Conservation (phyloP, 495 filamentous ascomycete genomes). For the Penicillium taxi region DNA sequence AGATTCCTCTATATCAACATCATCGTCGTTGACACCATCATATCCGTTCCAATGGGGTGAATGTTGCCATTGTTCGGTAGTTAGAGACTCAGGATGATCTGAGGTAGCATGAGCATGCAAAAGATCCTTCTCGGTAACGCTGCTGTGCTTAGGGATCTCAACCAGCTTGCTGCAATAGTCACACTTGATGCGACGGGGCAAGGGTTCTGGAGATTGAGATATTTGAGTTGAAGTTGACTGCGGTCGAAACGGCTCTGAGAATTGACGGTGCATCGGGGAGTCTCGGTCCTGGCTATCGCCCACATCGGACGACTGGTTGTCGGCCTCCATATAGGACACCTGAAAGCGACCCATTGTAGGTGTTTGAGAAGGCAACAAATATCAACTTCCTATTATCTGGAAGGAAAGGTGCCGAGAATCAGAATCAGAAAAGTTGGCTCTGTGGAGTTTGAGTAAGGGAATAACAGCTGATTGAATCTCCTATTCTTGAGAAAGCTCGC, state of each 20-base stretch:
- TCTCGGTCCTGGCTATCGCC: slow-evolving; percentile 36
- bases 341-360: slow-evolving; percentile 30
- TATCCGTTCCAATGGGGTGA: slow-evolving; percentile 16
- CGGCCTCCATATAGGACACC: slow-evolving; percentile 30
- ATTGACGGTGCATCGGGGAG: slow-evolving; percentile 37
- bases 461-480: too few relatives aligned
- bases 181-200: slow-evolving; percentile 22
- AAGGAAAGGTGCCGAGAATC: too few relatives aligned
- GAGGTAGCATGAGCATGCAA: slow-evolving; percentile 26
- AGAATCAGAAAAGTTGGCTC: too few relatives aligned
- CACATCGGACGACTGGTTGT: slow-evolving; percentile 36
- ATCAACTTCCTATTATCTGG: too few relatives aligned
- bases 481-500: too few relatives aligned
- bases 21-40: slow-evolving; percentile 20
- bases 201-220: slow-evolving; percentile 30
- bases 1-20: slow-evolving; percentile 3
- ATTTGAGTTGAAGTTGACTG: slow-evolving; percentile 32
- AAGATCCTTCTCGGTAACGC: slow-evolving; percentile 20
- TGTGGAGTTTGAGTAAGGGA: too few relatives aligned
- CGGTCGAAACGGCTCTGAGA: slow-evolving; percentile 35
- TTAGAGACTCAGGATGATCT: slow-evolving; percentile 28
- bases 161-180: slow-evolving; percentile 33
- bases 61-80: too few relatives aligned
- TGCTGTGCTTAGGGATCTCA: slow-evolving; percentile 20
- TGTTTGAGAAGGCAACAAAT: too few relatives aligned